Evolutionary conservation across 805 yeast genomes (phyloP), one percentile per base, ranked within the genome.

Genomic region (Suhomyces faveliae): DNA sequence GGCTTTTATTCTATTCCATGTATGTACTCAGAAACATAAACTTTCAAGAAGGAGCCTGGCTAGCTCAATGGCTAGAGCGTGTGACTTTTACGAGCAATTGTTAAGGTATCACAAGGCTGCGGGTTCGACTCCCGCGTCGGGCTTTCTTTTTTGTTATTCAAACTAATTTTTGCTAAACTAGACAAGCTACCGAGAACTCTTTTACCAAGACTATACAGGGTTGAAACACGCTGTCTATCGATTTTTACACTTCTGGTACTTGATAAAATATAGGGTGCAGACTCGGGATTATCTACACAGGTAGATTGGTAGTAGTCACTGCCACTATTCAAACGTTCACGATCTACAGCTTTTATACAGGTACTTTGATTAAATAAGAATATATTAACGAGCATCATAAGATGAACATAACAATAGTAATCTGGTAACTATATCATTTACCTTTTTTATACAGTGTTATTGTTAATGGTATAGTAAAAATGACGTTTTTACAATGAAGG

Each of bases 51-150:
- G 7, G 15, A 25, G 49, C 49, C 49, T 46, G 49, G 49, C 49
- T 46, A 46, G 49, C 49, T 46, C 49, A 46, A 46, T 46, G 49
- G 49, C 49, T 46, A 46, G 49, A 46, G 49, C 49, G 49, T 46
- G 25, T 46, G 45, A 46, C 49, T 46, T 46, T 46, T 46, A 46
- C 24, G 30, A 30, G 17, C 33, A 45, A 20, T 21, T 27, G 48
- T 35, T 33, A 7, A n/a, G n/a, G n/a, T n/a, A 46, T 42, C 49
- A 46, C 25, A 46, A 46, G 49, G 49, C 42, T 46, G 49, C 49
- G 49, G 49, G 50, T 43, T 47, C 50, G 49, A 46, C 45, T 35
- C 49, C 49, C 49, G 49, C 49, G 49, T 46, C 49, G 49, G 49
- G 49, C 49, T 46, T 25, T 19, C 23, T 35, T 42, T 45, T 44